Conservation (phyloP, 495 filamentous ascomycete genomes). For the Penicillium daleae region DNA sequence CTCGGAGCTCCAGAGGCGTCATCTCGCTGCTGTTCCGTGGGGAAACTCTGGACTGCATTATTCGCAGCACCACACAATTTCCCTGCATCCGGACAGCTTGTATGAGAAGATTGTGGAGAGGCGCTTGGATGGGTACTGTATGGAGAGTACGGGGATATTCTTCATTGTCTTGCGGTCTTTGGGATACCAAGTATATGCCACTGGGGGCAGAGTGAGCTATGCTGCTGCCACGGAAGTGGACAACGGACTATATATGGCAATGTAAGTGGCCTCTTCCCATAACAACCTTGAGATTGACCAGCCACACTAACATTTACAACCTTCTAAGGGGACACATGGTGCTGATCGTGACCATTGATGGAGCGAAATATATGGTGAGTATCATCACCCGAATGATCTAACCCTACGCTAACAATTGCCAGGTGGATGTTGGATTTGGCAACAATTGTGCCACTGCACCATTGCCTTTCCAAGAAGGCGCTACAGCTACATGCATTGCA, state of each 20-base stretch:
- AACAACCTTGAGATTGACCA: neutral
- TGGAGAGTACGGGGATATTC: constrained; percentile 73
- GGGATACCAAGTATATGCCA: constrained; percentile 60
- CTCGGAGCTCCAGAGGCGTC: constrained; percentile 39
- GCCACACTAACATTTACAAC: neutral
- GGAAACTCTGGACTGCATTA: constrained; percentile 66
- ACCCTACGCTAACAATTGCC: constrained; percentile 9
- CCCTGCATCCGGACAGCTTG: constrained; percentile 59
- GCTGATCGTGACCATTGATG: constrained; percentile 63
- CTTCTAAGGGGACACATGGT: constrained; percentile 60
- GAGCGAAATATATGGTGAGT: constrained; percentile 53
- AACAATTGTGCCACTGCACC: constrained; percentile 57
- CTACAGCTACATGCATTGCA: constrained; percentile 45
- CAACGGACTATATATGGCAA: constrained; percentile 27
- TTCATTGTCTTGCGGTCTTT: constrained; percentile 62
- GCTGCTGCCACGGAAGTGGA: constrained; percentile 26
- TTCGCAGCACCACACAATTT: constrained; percentile 57
- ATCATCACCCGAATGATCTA: neutral
- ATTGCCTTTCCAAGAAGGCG: constrained; percentile 51
- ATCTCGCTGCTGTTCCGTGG: constrained; percentile 68
- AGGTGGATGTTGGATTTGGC: constrained; percentile 77
- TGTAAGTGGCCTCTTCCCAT: constrained; percentile 26
- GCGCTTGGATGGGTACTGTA: constrained; percentile 76
- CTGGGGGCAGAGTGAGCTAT: constrained; percentile 46
- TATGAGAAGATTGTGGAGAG: constrained; percentile 68